Conservation (phyloP, 345 rosid genomes). For the Capsella bursapastoris region DNA sequence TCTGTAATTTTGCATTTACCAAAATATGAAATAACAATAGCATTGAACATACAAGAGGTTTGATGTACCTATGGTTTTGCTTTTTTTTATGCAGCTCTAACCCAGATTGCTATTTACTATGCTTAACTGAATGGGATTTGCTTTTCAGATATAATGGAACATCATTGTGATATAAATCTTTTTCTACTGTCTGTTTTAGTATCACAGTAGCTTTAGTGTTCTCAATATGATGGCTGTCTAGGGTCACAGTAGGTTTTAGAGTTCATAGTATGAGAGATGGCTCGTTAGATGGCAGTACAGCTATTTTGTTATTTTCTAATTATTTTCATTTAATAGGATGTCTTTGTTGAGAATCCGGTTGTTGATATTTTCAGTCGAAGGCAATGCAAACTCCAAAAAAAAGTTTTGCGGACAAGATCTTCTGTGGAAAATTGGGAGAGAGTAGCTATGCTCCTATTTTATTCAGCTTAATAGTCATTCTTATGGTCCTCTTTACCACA, state of each 20-base stretch:
- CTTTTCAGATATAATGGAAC: slow-evolving; percentile 3
- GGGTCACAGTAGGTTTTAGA: slow-evolving; percentile 12
- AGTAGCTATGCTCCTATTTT: slow-evolving; percentile 80
- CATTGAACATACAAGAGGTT: not conserved
- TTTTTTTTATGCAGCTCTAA: slow-evolving; percentile 8
- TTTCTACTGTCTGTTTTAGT: slow-evolving; percentile 22
- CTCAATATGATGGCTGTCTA: not conserved
- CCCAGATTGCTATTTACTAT: not conserved
- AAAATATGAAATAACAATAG: not conserved
- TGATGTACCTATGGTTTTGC: slow-evolving; percentile 12
- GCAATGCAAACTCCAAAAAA: slow-evolving; percentile 54
- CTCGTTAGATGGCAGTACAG: slow-evolving; percentile 4
- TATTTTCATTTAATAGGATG: slow-evolving; percentile 13
- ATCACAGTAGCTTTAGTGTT: slow-evolving; percentile 10
- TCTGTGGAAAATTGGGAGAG: slow-evolving; percentile 56
- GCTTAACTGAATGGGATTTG: not conserved
- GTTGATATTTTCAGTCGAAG: slow-evolving; percentile 58
- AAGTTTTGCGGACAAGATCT: slow-evolving; percentile 54
- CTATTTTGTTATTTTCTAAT: not conserved
- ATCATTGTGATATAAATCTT: slow-evolving; percentile 5
- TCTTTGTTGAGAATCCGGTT: slow-evolving; percentile 5
- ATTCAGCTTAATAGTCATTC: slow-evolving; percentile 53
- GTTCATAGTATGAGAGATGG: slow-evolving; percentile 23
- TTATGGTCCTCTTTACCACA: slow-evolving; percentile 67
- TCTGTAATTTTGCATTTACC: not conserved